Evolutionary conservation across 148 eudicot species (phyloP).

Genomic region (Persicaria tinctoria): DNA sequence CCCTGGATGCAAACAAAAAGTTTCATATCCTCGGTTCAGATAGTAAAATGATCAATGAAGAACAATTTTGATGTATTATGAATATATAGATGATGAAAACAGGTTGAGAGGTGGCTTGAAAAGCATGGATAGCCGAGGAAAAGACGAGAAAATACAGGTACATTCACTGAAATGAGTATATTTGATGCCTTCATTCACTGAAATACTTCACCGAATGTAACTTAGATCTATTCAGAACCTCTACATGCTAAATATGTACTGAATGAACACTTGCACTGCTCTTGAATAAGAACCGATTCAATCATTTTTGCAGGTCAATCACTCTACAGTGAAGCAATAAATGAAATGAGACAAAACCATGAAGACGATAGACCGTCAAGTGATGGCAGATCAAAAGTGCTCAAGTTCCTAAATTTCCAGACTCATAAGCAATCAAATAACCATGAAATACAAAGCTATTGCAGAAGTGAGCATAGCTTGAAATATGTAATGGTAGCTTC

Average conservation of each 20-base stretch:
- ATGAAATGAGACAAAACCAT: neutral
- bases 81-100: neutral
- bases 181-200: neutral
- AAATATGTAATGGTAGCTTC: neutral
- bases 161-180: neutral
- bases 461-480: conserved; percentile 1
- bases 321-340: neutral
- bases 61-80: neutral
- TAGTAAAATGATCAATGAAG: neutral
- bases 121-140: neutral
- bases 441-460: neutral
- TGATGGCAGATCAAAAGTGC: neutral
- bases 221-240: neutral
- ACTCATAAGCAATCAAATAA: neutral
- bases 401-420: neutral
- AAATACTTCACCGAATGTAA: neutral
- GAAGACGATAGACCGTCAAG: neutral
- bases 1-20: conserved; percentile 17
- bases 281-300: neutral
- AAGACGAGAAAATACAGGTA: neutral
- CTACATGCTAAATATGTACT: neutral
- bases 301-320: neutral
- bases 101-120: neutral
- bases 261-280: neutral
- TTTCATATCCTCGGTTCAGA: neutral